Percentiles rank a stretch among this genome's conserved stretches.
Conservation (phyloP, 179 eudicot species). For the Monotropa hypopitys region DNA sequence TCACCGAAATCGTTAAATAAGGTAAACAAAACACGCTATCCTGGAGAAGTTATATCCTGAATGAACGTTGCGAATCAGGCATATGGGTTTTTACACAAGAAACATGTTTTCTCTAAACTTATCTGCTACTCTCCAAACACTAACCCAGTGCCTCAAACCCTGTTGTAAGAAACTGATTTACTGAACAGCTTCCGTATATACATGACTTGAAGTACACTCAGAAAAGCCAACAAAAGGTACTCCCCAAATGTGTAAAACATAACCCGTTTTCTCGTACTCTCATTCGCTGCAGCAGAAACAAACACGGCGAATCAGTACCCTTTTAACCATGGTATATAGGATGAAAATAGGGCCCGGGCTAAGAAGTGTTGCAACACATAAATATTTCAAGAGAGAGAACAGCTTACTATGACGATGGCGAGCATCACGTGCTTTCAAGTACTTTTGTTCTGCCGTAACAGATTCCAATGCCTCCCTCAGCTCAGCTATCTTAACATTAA, state of each 20-base stretch:
- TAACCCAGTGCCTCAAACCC: conserved; percentile 33
- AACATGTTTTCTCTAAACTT: neutral
- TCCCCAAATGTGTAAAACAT: conserved; percentile 71
- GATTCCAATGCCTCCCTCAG: conserved; percentile 77
- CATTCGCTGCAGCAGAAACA: conserved; percentile 54
- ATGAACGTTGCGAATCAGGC: neutral
- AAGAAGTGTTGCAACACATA: neutral
- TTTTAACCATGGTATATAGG: no score
- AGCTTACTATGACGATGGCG: conserved; percentile 85
- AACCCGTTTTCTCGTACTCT: conserved; percentile 83
- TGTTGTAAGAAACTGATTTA: conserved; percentile 75
- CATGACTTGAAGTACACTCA: conserved; percentile 65
- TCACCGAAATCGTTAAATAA: neutral
- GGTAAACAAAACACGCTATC: neutral
- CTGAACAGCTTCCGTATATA: conserved; percentile 69
- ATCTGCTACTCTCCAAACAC: neutral
- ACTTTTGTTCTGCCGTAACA: conserved; percentile 72
- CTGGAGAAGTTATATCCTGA: neutral
- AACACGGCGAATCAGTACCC: neutral
- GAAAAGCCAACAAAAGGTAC: conserved; percentile 53
- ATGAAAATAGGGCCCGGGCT: neutral
- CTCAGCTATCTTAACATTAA: conserved; percentile 84
- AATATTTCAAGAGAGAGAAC: neutral
- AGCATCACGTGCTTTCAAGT: conserved; percentile 77
- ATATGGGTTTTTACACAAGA: neutral